Evolutionary conservation across 2,329 filamentous ascomycete genomes (phyloP).

Genomic region (Nannizzia gypsea): DNA sequence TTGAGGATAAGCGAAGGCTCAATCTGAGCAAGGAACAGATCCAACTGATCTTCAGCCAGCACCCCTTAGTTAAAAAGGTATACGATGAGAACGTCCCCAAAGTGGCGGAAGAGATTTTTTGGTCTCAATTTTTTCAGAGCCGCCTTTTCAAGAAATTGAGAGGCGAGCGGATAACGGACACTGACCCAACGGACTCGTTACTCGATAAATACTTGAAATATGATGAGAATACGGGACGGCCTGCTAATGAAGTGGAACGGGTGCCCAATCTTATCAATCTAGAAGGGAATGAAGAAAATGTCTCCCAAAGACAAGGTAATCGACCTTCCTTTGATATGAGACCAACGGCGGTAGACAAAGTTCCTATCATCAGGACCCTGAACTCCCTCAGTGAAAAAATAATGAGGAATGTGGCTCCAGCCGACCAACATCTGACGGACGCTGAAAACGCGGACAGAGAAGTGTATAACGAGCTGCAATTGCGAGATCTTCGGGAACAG

Average conservation of each 20-base stretch:
- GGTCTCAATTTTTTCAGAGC: slow-evolving; percentile 88
- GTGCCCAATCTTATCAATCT: slow-evolving; percentile 86
- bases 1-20: slow-evolving; percentile 62
- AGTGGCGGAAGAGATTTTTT: slow-evolving; percentile 69
- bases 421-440: slow-evolving; percentile 56
- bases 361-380: slow-evolving; percentile 77
- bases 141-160: slow-evolving; percentile 81
- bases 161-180: slow-evolving; percentile 72
- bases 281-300: slow-evolving; percentile 88
- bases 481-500: slow-evolving; percentile 69
- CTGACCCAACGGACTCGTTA: slow-evolving; percentile 62
- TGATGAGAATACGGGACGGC: slow-evolving; percentile 47
- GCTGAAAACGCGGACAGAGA: slow-evolving; percentile 59
- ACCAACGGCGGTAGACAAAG: slow-evolving; percentile 58
- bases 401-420: slow-evolving; percentile 72
- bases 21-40: slow-evolving; percentile 87
- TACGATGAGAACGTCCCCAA: slow-evolving; percentile 90
- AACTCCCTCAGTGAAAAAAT: slow-evolving; percentile 91
- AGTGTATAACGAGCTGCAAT: slow-evolving; percentile 59
- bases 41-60: slow-evolving; percentile 82
- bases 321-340: slow-evolving; percentile 83
- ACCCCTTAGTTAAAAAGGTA: slow-evolving; percentile 76
- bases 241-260: slow-evolving; percentile 43
- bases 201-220: slow-evolving; percentile 76
- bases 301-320: slow-evolving; percentile 78